Evolutionary conservation across 352 stramenopile genomes (phyloP).

Genomic region (Globisporangium lucens): DNA sequence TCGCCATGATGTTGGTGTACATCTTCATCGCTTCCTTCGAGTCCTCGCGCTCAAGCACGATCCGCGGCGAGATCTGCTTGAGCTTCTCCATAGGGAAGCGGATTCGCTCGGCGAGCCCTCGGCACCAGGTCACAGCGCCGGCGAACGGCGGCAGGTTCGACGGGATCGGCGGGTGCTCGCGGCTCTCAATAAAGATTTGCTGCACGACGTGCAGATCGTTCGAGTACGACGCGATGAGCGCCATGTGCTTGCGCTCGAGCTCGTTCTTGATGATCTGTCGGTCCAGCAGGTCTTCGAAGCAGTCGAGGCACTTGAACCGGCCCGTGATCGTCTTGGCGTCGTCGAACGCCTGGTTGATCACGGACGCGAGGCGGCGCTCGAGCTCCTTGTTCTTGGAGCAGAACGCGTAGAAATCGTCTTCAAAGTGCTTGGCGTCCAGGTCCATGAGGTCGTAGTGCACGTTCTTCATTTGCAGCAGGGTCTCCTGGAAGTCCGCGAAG

Average conservation of each 20-base stretch:
- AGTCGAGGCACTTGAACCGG: slow-evolving; percentile 90
- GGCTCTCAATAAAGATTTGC: slow-evolving; percentile 88
- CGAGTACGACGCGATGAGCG: slow-evolving; percentile 75
- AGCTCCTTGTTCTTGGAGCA: slow-evolving; percentile 87
- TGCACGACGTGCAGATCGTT: slow-evolving; percentile 84
- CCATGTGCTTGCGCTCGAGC: slow-evolving; percentile 84
- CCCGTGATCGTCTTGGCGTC: slow-evolving; percentile 87
- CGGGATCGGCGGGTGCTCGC: slow-evolving; percentile 83
- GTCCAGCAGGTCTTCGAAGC: slow-evolving; percentile 87
- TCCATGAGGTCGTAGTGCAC: slow-evolving; percentile 90
- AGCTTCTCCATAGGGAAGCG: slow-evolving; percentile 89
- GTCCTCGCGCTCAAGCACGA: slow-evolving; percentile 88
- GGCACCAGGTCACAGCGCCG: slow-evolving; percentile 89
- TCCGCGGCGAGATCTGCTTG: slow-evolving; percentile 63
- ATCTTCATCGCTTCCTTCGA: slow-evolving; percentile 88
- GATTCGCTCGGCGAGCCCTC: slow-evolving; percentile 84
- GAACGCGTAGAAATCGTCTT: slow-evolving; percentile 91
- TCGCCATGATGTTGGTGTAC: slow-evolving; percentile 86
- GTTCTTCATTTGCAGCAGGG: slow-evolving; percentile 66
- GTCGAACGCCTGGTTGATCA: slow-evolving; percentile 92
- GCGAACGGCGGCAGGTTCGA: slow-evolving; percentile 89
- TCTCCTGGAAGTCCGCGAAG: slow-evolving; percentile 82
- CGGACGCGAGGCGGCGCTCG: slow-evolving; percentile 78
- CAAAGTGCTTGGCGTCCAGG: slow-evolving; percentile 87
- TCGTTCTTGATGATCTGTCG: slow-evolving; percentile 86